A percentile compares a stretch with the other conserved stretches of the same genome.
Evolutionary conservation across 2,329 filamentous ascomycete species (phyloP).

Genomic region (Sporothrix sp.): DNA sequence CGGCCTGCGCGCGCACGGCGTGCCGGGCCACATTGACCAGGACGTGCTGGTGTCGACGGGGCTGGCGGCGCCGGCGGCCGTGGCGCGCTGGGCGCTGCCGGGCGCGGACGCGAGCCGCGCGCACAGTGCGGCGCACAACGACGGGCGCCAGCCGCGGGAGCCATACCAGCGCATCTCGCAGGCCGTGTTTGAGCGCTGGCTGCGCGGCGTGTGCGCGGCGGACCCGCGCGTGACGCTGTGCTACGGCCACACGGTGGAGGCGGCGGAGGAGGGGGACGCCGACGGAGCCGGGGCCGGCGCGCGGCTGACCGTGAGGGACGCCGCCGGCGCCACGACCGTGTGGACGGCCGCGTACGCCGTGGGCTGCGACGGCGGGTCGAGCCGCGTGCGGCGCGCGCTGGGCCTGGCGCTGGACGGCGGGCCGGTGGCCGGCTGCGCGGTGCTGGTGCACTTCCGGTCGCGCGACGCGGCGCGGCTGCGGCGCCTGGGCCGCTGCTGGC

Average conservation of each 20-base stretch:
- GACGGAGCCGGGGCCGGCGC: too few relatives aligned
- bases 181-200: slow-evolving; percentile 26
- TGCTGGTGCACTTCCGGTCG: slow-evolving; percentile 19
- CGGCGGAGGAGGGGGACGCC: not conserved
- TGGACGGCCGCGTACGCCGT: not conserved
- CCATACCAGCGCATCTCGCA: slow-evolving; percentile 26
- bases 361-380: not conserved
- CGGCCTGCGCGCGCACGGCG: slow-evolving; percentile 18
- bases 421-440: not conserved
- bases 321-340: not conserved
- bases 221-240: slow-evolving; percentile 20
- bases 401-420: not conserved
- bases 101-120: slow-evolving; percentile 16
- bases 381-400: not conserved
- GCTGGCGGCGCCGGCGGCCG: slow-evolving; percentile 11
- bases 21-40: slow-evolving; percentile 14
- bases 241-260: slow-evolving; percentile 20
- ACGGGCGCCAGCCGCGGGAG: slow-evolving; percentile 25
- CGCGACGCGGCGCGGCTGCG: slow-evolving; percentile 11
- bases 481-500: slow-evolving; percentile 18
- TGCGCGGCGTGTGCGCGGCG: slow-evolving; percentile 21
- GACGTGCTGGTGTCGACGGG: slow-evolving; percentile 18
- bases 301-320: not conserved
- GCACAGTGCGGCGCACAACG: slow-evolving; percentile 22
- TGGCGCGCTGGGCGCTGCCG: slow-evolving; percentile 16